phyloP scores from a whole-genome alignment of 306 rosid genomes.

The Dalbergia cochinchinensis region DNA sequence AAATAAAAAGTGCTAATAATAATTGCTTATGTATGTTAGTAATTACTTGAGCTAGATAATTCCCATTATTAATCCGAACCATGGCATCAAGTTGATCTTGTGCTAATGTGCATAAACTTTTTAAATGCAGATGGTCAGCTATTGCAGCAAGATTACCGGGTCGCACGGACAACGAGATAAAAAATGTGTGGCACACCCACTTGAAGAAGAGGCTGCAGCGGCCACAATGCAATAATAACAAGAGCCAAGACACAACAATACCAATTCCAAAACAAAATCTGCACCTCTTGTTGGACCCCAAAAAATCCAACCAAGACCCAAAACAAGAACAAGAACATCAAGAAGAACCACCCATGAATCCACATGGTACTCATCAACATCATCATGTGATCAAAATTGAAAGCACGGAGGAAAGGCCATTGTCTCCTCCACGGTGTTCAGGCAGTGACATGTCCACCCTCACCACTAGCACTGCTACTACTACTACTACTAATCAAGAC shows the following conservation, averaged over 20 bases:
- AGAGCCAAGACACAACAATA: neutral
- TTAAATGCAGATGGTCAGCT: constrained; percentile 74
- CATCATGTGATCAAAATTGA: constrained; percentile 9
- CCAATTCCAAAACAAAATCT: neutral
- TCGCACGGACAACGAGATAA: constrained; percentile 85
- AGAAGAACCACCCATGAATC: constrained; percentile 11
- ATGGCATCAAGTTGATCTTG: neutral
- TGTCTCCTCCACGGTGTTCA: constrained; percentile 57
- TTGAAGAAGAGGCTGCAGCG: constrained; percentile 62
- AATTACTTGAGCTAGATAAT: no score
- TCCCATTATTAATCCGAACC: no score
- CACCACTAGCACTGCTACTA: constrained; percentile 12
- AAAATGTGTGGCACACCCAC: constrained; percentile 89
- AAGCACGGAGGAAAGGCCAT: neutral
- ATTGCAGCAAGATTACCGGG: constrained; percentile 87
- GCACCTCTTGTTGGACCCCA: no score
- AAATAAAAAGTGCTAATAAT: no score
- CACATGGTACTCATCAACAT: neutral
- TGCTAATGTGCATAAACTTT: neutral
- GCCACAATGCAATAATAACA: constrained; percentile 12
- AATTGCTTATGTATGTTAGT: no score
- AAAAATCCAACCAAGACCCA: neutral
- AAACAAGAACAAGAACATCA: neutral
- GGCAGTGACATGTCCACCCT: constrained; percentile 55
- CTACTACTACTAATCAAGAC: neutral